Base-by-base conservation (phyloP, 2,329 filamentous ascomycete genomes). In the Aspergillus sergii region DNA sequence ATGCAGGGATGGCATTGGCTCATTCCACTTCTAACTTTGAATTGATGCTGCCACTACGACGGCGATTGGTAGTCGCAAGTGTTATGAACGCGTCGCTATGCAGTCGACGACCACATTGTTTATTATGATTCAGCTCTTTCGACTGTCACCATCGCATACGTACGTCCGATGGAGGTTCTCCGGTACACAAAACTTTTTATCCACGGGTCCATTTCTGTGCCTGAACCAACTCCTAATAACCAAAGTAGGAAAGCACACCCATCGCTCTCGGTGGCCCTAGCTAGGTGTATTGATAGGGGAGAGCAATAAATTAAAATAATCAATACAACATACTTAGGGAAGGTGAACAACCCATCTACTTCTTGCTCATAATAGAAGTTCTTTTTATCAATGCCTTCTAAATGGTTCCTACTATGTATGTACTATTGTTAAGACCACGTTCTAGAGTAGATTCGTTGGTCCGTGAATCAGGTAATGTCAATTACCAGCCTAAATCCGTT, bases 1-100 rank as follows among this genome's bases (percentile, higher is more conserved):
- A 75, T 75, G 73, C 68, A 75, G 73, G 73, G 72, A 72, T 72
- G 66, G 45, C 54, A 60, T 68, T 68, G 63, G 64, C 60, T 64
- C 61, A 62, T 69, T 68, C 66, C 43, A 66, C 53, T 58, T 28
- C 28, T 36, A 60, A 61, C 54, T 32, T 48, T 55, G 58, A 50
- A 21, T 34, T 57, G 16, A 19, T 57, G 63, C 69, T 32, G 51
- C 57, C 56, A 46, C 39, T 46, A 28, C 34, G 45, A 51, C 46
- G 2, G 16, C 54, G 59, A 67, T 61, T 66, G 58, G 60, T 46
- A 36, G 70, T 61, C 53, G 60, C 63, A 57, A 60, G 50, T 59
- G 51, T 53, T 14, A 64, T 64, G 64, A 63, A 66, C 59, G 66
- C 66, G 59, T 67, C 55, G 66, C 64, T 66, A 62, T 60, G 62